Evolutionary conservation across 73 alveolate species (phyloP).

Genomic region (Halteria grandinella): DNA sequence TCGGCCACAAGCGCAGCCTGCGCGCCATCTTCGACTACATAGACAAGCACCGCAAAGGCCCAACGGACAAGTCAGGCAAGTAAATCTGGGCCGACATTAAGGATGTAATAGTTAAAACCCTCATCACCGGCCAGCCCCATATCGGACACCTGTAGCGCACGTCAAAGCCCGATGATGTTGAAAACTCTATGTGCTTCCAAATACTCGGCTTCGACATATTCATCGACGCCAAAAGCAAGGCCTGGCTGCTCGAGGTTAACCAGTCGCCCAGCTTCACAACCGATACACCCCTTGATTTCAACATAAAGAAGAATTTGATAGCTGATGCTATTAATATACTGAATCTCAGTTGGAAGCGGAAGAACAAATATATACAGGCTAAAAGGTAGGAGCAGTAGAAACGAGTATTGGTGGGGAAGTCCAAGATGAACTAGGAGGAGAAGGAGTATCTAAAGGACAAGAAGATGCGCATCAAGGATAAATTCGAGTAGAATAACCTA

Average conservation of each 20-base stretch:
- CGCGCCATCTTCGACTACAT: conserved; percentile 37
- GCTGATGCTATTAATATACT: conserved; percentile 70
- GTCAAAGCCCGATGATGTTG: conserved; percentile 73
- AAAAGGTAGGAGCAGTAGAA: conserved; percentile 45
- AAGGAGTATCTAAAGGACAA: conserved; percentile 40
- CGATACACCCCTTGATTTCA: conserved; percentile 81
- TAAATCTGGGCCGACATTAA: conserved; percentile 67
- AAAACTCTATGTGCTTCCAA: conserved; percentile 73
- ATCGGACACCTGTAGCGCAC: conserved; percentile 76
- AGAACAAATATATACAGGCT: conserved; percentile 54
- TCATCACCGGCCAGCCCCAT: conserved; percentile 66
- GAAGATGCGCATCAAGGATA: conserved; percentile 44
- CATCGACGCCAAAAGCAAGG: conserved; percentile 66
- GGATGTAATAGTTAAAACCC: conserved; percentile 72
- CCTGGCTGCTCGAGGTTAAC: conserved; percentile 81
- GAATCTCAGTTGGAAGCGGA: conserved; percentile 64
- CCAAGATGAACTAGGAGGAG: conserved; percentile 32
- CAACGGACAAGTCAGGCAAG: conserved; percentile 35
- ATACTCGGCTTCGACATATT: conserved; percentile 81
- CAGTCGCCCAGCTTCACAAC: conserved; percentile 83
- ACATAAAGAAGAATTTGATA: conserved; percentile 72
- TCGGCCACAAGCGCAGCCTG: conserved; percentile 85
- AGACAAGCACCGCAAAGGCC: conserved; percentile 54
- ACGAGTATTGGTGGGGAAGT: conserved; percentile 63
- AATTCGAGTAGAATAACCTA: conserved; percentile 17